A percentile compares a stretch with the other conserved stretches of the same genome.
phyloP scores from a whole-genome alignment of 352 stramenopile species.

The Plasmopara halstedii region DNA sequence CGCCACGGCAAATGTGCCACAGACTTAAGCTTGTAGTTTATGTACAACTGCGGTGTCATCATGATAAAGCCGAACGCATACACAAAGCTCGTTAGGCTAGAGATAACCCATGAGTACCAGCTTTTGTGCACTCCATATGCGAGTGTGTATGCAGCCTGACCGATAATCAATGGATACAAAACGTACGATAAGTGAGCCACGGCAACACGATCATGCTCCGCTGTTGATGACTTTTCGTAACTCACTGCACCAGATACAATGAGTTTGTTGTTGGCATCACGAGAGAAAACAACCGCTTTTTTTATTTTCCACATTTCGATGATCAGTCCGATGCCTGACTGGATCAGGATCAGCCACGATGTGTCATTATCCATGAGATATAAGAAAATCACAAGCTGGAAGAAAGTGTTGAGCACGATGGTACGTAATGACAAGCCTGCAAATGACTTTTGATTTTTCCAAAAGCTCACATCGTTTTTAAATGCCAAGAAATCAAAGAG shows the following conservation, averaged over 20 bases:
- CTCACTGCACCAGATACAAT: constrained; percentile 71
- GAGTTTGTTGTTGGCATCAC: constrained; percentile 75
- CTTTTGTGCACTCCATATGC: constrained; percentile 90
- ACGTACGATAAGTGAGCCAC: constrained; percentile 80
- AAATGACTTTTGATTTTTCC: constrained; percentile 96
- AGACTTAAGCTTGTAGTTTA: constrained; percentile 98
- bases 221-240: constrained; percentile 77
- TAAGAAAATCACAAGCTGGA: constrained; percentile 96
- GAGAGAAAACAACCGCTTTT: constrained; percentile 83
- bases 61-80: constrained; percentile 99
- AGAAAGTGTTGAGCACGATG: constrained; percentile 94
- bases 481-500: constrained; percentile 99
- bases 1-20: constrained; percentile 95
- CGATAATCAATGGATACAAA: constrained; percentile 85
- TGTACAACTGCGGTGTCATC: constrained; percentile 98
- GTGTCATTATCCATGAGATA: constrained; percentile 97
- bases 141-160: constrained; percentile 93
- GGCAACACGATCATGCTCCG: constrained; percentile 77
- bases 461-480: constrained; percentile 99
- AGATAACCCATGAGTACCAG: constrained; percentile 98
- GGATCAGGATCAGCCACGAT: constrained; percentile 93
- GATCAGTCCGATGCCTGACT: constrained; percentile 64
- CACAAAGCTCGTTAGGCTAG: constrained; percentile 95
- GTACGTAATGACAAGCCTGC: constrained; percentile 91
- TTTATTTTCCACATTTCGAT: constrained; percentile 93